Percentiles rank a stretch among this genome's conserved stretches.
phyloP scores from a whole-genome alignment of 2,329 filamentous ascomycete genomes.

The Aspergillus carbonarius region DNA sequence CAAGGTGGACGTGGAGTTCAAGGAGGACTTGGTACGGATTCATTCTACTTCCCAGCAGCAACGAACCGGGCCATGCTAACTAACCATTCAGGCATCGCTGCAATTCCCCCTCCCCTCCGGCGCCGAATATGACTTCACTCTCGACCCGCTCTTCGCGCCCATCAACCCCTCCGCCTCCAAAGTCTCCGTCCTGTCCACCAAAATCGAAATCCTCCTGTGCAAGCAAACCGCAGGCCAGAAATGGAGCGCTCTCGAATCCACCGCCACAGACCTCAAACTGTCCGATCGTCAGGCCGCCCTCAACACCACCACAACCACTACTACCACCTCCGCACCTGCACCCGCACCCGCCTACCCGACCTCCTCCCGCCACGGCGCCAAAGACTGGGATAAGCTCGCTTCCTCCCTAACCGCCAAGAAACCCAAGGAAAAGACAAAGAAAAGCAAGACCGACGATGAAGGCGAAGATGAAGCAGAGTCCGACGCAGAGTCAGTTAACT shows the following conservation, averaged over 20 bases:
- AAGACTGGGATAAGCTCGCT: conserved; percentile 86
- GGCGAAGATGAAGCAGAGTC: conserved; percentile 52
- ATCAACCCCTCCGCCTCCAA: conserved; percentile 64
- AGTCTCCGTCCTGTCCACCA: conserved; percentile 68
- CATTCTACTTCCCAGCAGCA: conserved; percentile 6
- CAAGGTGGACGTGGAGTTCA: conserved; percentile 53
- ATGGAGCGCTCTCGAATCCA: conserved; percentile 63
- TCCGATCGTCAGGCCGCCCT: conserved; percentile 19
- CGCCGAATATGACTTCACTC: conserved; percentile 59
- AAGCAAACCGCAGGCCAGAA: conserved; percentile 67
- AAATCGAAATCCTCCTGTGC: conserved; percentile 72
- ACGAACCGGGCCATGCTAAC: background rate
- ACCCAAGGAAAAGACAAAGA: conserved; percentile 29
- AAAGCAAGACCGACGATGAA: conserved; percentile 26
- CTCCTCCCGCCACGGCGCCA: conserved; percentile 77
- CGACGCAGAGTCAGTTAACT: conserved; percentile 49
- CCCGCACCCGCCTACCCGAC: conserved; percentile 72
- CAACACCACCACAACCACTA: conserved; percentile 15
- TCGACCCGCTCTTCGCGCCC: conserved; percentile 65
- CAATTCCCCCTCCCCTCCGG: conserved; percentile 58
- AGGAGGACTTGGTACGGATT: conserved; percentile 45
- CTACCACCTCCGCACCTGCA: conserved; percentile 7
- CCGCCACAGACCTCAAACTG: conserved; percentile 26
- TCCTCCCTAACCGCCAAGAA: conserved; percentile 47
- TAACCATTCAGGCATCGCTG: conserved; percentile 49